These are phyloP conservation scores for Fusarium circinatum DNA, from an alignment of 2,329 filamentous ascomycete species.

Conservation along the genomic window DNA sequence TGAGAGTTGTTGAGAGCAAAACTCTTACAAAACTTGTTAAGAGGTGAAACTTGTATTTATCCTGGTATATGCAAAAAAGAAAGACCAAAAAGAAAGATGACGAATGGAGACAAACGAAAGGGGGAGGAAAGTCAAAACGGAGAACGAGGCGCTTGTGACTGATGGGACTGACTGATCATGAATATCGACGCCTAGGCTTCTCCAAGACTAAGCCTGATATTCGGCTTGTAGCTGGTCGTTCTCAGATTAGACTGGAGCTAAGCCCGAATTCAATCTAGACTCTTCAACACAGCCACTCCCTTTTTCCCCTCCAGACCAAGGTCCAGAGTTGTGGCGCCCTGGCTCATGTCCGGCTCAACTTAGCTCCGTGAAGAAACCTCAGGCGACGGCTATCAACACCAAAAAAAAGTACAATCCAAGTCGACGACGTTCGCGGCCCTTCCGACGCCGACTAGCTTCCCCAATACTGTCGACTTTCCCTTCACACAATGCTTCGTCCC, in stretches of 20 bases:
- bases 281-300: conserved; percentile 12
- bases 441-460: conserved; percentile 14
- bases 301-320: background rate
- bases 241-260: conserved; percentile 13
- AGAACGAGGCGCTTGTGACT: conserved; percentile 31
- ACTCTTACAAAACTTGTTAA: conserved; percentile 2
- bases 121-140: conserved; percentile 1
- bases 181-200: conserved; percentile 2
- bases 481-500: conserved; percentile 59
- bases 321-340: conserved; percentile 14
- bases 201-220: background rate
- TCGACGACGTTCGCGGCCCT: conserved; percentile 23
- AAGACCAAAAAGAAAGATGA: conserved; percentile 8
- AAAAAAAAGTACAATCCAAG: conserved; percentile 34
- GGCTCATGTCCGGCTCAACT: conserved; percentile 25
- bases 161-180: conserved; percentile 30
- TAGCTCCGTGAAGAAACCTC: conserved; percentile 33
- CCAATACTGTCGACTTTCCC: background rate
- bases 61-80: background rate
- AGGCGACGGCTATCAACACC: conserved; percentile 31
- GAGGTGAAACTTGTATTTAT: conserved; percentile 4
- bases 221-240: conserved; percentile 4
- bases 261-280: conserved; percentile 11
- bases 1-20: conserved; percentile 5
- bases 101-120: background rate